A percentile compares a stretch with the other conserved stretches of the same genome.
Evolutionary conservation across 2,329 filamentous ascomycete species (phyloP).

Genomic region (Zasmidium citrigriseum): DNA sequence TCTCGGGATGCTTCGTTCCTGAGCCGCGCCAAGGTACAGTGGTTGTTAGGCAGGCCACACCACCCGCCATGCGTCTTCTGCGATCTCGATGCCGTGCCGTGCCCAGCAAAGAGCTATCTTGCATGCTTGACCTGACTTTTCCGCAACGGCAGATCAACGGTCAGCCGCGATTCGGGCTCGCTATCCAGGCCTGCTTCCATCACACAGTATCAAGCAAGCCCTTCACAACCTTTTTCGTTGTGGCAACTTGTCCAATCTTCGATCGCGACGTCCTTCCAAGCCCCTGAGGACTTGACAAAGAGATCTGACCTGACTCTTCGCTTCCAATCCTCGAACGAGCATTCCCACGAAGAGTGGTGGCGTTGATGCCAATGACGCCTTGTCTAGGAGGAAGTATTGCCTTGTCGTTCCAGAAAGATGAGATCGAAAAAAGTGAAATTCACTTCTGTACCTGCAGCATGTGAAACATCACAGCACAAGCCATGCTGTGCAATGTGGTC

Average conservation of each 20-base stretch:
- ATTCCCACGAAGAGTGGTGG: background rate
- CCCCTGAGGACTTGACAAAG: background rate
- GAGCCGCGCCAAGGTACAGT: background rate
- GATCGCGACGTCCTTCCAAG: background rate
- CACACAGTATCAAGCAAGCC: background rate
- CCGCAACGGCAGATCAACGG: background rate
- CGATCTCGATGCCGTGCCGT: background rate
- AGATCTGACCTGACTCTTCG: background rate
- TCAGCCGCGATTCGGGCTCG: background rate
- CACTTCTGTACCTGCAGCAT: background rate
- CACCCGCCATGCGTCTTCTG: background rate
- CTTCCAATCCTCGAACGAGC: background rate
- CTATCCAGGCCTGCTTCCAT: background rate
- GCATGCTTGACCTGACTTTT: background rate
- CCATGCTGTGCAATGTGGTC: background rate
- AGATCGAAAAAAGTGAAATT: background rate
- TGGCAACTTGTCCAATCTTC: background rate
- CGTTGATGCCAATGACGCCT: too few relatives aligned
- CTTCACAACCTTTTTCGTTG: background rate
- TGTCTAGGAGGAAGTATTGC: background rate
- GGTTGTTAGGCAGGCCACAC: background rate
- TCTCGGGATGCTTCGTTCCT: background rate
- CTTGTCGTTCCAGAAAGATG: background rate
- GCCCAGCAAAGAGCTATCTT: background rate
- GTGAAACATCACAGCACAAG: background rate